Evolutionary conservation across 2,329 filamentous ascomycete genomes (phyloP).

Genomic region (Stagonosporopsis chrysanthemi): DNA sequence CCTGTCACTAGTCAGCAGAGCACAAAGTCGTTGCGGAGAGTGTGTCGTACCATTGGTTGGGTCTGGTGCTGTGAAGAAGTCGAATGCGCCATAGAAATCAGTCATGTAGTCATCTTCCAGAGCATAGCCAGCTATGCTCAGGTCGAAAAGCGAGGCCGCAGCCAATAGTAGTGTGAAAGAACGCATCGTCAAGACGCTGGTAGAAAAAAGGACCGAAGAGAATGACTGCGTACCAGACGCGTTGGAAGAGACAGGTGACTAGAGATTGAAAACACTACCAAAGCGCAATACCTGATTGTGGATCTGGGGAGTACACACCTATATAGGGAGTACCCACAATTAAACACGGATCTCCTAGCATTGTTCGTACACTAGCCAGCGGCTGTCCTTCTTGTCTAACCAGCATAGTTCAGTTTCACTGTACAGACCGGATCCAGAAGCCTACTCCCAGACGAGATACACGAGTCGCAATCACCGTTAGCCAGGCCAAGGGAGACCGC

Average conservation of each 20-base stretch:
- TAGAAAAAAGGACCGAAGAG: constrained; percentile 24
- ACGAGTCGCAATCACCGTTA: constrained; percentile 18
- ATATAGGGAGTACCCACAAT: constrained; percentile 14
- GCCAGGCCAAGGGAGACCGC: constrained; percentile 3
- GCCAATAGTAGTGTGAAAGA: constrained; percentile 45
- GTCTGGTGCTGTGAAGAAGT: constrained; percentile 53
- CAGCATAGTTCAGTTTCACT: constrained; percentile 26
- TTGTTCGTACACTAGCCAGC: constrained; percentile 7
- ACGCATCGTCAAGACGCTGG: constrained; percentile 44
- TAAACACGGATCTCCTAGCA: constrained; percentile 3
- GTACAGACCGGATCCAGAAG: constrained; percentile 28
- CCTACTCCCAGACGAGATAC: constrained; percentile 26
- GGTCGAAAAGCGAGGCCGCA: constrained; percentile 40
- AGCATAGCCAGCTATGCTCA: constrained; percentile 52
- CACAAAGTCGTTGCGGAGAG: background rate
- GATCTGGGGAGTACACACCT: constrained; percentile 14
- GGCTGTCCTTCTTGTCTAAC: constrained; percentile 13
- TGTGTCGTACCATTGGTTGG: constrained; percentile 52
- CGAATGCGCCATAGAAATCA: constrained; percentile 56
- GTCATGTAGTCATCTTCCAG: constrained; percentile 52
- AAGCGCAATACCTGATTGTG: constrained; percentile 25
- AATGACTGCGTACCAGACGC: constrained; percentile 46
- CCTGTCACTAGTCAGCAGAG: constrained; percentile 32
- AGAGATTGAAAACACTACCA: constrained; percentile 27
- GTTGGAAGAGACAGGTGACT: constrained; percentile 32